phyloP scores from a whole-genome alignment of 2,329 filamentous ascomycete species.

The Beauveria australis region DNA sequence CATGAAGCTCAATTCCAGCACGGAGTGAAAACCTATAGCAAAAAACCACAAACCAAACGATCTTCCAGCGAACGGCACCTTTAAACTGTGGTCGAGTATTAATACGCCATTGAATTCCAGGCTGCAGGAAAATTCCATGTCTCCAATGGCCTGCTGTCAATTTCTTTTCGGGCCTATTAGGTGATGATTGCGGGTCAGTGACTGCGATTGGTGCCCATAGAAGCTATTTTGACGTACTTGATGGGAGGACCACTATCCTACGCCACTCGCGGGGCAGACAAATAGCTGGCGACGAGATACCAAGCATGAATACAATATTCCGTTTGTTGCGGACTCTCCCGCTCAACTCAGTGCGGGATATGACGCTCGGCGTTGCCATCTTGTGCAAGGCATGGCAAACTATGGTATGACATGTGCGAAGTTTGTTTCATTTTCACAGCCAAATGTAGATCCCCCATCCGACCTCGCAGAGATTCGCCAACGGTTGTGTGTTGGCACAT shows the following conservation, averaged over 20 bases:
- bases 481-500: not conserved
- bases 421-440: not conserved
- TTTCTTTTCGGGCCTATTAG: not conserved
- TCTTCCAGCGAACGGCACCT: too few species aligned
- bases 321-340: not conserved
- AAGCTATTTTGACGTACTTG: not conserved
- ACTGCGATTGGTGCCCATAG: not conserved
- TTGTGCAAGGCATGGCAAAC: not conserved
- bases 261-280: not conserved
- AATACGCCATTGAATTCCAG: too few species aligned
- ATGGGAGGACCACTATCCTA: too few species aligned
- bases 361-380: not conserved
- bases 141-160: not conserved
- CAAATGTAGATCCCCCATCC: conserved; percentile 2
- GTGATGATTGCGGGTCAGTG: not conserved
- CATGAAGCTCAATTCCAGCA: too few species aligned
- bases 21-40: too few species aligned
- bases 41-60: too few species aligned
- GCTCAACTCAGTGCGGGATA: not conserved
- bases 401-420: not conserved
- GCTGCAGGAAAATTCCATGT: not conserved
- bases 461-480: not conserved
- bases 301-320: not conserved
- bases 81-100: too few species aligned
- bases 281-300: not conserved